Percentiles rank a stretch among this genome's conserved stretches.
Evolutionary conservation across 306 rosid species (phyloP).

Genomic region (Castanospermum australe): DNA sequence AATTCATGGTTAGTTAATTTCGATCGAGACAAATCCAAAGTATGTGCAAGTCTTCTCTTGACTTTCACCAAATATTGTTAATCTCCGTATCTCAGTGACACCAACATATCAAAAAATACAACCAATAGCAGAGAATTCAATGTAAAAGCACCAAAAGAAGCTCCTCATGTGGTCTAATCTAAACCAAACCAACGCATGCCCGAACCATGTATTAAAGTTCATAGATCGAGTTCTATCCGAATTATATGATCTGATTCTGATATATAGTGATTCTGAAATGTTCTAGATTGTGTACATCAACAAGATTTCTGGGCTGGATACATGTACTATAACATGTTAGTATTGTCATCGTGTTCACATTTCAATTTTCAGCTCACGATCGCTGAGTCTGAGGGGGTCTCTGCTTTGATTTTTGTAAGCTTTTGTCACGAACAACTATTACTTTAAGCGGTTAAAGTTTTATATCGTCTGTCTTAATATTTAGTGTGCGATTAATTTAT

Average conservation of each 20-base stretch:
- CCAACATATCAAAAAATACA: background rate
- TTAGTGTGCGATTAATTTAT: no score
- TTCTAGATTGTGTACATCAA: background rate
- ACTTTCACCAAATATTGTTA: background rate
- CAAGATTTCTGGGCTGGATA: background rate
- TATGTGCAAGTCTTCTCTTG: background rate
- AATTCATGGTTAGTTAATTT: background rate
- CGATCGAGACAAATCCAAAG: slow-evolving; percentile 22
- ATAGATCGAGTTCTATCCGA: background rate
- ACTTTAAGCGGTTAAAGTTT: no score
- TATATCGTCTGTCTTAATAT: no score
- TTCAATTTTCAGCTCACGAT: background rate
- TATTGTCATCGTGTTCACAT: background rate
- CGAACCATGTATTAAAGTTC: background rate
- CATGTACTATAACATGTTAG: background rate
- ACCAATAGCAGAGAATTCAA: background rate
- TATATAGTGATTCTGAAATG: background rate
- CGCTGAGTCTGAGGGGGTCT: background rate
- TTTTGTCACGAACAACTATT: no score
- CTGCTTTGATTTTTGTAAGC: background rate
- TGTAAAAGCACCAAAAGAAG: background rate
- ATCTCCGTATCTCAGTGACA: background rate
- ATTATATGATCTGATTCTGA: no score
- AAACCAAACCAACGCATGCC: background rate
- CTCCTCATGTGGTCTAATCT: background rate